Base-by-base conservation (phyloP, 2,329 filamentous ascomycete species). In the Pezicula radicicola region DNA sequence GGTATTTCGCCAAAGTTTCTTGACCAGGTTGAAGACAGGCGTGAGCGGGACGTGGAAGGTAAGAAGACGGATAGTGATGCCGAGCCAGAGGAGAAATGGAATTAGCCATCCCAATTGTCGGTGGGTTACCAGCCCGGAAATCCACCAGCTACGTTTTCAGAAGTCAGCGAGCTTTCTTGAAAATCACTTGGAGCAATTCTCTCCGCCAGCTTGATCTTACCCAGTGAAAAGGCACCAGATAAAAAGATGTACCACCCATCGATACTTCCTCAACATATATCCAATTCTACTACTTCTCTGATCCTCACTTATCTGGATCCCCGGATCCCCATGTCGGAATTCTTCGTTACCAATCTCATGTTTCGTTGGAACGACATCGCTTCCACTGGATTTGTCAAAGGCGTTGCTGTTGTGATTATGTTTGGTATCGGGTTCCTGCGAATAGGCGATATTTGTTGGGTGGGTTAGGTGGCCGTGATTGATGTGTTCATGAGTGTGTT, bases 61-160 rank as follows among this genome's bases (percentile, higher is more conserved):
- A 65, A 95, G 58, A 46, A 96, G 68, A 33, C 91, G 87, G 47
- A 94, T 74, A 10, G 81, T 83, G 61, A 95, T 84, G 59, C 75
- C 78, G 43, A 96, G 80, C 76, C 87, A 96, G 44, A 96, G 66
- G 47, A 96, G 76, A 71, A 95, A 94, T 0, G 91, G 91, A 46
- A 92, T 81, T 51, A 95, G 71, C 91, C 91, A 96, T 64, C 89
- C 90, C 70, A 76, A 77, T 63, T 91, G 60, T 53, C 83, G 83
- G 67, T 93, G 89, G 49, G 90, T 75, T 53, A 91, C 75, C 45
- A 93, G 73, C 50, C 85, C 82, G 6, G 87, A 84, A 58, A 92
- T 86, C 87, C 87, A 92, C 88, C 88, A 91, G 63, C 75, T 76
- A 27, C 13, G 5, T 13, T 13, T 33, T 33, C 3, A 21, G 6